Conservation (phyloP, 805 yeast genomes). For the Saccharomycopsis javanensis region DNA sequence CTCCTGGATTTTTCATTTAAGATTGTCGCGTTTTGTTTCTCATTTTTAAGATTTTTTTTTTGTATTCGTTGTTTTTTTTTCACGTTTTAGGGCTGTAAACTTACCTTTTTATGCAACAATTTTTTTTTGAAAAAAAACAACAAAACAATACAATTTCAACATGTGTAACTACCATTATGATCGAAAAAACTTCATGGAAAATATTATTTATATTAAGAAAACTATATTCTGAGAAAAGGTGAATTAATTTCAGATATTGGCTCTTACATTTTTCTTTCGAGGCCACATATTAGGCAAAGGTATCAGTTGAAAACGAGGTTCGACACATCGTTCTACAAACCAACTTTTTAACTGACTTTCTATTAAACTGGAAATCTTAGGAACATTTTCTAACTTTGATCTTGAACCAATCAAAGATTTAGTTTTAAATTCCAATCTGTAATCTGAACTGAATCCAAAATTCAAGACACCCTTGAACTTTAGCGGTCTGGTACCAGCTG, state of each 20-base stretch:
- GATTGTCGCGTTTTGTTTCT: neutral
- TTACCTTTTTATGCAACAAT: too few relatives aligned
- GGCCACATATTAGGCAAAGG: constrained; percentile 87
- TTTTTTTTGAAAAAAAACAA: neutral
- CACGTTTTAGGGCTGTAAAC: neutral
- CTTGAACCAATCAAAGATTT: constrained; percentile 86
- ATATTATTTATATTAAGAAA: too few relatives aligned
- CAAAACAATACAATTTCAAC: neutral
- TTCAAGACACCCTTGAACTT: constrained; percentile 42
- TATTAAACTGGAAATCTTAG: constrained; percentile 76
- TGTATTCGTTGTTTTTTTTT: neutral
- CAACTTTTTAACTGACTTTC: constrained; percentile 76
- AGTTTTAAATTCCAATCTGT: constrained; percentile 79
- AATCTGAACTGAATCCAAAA: constrained; percentile 88
- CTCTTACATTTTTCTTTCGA: constrained; percentile 45
- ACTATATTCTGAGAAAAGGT: too few relatives aligned
- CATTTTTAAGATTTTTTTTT: neutral
- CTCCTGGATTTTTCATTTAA: neutral
- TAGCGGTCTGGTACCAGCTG: neutral
- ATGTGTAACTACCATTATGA: too few relatives aligned
- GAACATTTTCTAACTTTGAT: constrained; percentile 85
- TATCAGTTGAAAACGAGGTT: constrained; percentile 84
- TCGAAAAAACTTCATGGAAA: neutral
- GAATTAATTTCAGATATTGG: neutral
- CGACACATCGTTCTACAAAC: constrained; percentile 89